phyloP scores from a whole-genome alignment of 495 filamentous ascomycete genomes.

The Penicillium coprophilum region DNA sequence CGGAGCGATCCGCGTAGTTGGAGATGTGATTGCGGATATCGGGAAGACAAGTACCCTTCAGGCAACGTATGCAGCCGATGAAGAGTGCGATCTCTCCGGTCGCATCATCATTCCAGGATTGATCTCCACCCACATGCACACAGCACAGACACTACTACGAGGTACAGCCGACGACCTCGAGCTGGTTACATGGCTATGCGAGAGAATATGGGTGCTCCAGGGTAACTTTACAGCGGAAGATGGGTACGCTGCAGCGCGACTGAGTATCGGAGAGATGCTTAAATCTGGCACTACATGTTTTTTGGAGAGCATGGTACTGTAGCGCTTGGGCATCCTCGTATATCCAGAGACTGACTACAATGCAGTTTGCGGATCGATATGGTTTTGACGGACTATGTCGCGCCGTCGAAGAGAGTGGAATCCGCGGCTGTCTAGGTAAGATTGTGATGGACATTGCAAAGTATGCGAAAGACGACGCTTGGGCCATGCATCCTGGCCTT shows the following conservation, averaged over 20 bases:
- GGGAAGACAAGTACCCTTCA: constrained; percentile 36
- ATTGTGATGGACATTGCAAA: constrained; percentile 41
- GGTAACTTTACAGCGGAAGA: constrained; percentile 45
- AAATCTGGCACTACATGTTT: constrained; percentile 53
- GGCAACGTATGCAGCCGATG: constrained; percentile 25
- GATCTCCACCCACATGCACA: constrained; percentile 52
- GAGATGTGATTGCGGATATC: constrained; percentile 40
- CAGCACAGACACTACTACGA: constrained; percentile 49
- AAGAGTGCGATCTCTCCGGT: constrained; percentile 36
- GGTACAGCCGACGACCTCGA: constrained; percentile 49
- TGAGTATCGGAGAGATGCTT: constrained; percentile 53
- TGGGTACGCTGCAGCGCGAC: constrained; percentile 46
- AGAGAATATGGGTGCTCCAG: constrained; percentile 51
- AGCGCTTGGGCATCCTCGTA: not conserved
- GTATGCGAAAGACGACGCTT: constrained; percentile 46
- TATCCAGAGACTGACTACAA: not conserved
- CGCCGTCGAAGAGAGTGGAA: constrained; percentile 49
- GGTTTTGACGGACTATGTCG: constrained; percentile 48
- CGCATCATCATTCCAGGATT: constrained; percentile 50
- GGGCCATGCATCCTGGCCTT: constrained; percentile 52
- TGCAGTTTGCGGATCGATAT: constrained; percentile 46
- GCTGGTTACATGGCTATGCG: constrained; percentile 48
- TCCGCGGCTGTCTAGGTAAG: constrained; percentile 49
- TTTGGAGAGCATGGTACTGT: constrained; percentile 48
- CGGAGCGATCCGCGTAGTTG: constrained; percentile 43